phyloP scores from a whole-genome alignment of 352 stramenopile genomes.

The Phytophthora fragariae region DNA sequence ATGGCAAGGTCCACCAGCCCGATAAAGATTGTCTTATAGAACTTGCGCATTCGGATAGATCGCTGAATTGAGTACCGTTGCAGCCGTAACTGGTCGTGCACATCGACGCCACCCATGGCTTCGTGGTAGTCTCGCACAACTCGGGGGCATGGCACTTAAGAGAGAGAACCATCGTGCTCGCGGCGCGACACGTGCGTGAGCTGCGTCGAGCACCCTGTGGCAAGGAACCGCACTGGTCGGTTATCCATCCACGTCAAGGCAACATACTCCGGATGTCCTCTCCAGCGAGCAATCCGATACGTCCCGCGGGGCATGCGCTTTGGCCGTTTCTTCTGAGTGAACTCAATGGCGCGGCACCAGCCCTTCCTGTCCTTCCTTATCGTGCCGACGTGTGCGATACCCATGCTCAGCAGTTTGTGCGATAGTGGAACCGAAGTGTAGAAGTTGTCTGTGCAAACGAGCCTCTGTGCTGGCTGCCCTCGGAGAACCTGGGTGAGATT shows the following conservation, averaged over 20 bases:
- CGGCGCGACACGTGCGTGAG: neutral
- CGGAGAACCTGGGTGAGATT: constrained; percentile 8
- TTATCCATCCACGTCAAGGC: neutral
- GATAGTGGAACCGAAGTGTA: constrained; percentile 18
- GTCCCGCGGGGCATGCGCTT: neutral
- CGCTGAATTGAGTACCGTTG: neutral
- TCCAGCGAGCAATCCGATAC: neutral
- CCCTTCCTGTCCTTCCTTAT: neutral
- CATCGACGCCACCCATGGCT: neutral
- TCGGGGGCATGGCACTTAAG: neutral
- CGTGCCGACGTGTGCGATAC: constrained; percentile 17
- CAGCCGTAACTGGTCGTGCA: neutral
- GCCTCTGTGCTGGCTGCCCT: neutral
- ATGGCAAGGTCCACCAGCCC: constrained; percentile 30
- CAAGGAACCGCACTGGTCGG: constrained; percentile 2
- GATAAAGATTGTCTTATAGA: constrained; percentile 37
- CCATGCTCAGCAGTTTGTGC: constrained; percentile 16
- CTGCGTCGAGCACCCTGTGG: constrained; percentile 8
- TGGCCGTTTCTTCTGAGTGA: neutral
- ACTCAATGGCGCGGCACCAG: neutral
- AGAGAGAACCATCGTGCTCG: neutral
- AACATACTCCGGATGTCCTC: neutral
- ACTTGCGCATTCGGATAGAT: constrained; percentile 15
- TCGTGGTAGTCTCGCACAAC: constrained; percentile 9
- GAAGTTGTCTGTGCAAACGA: constrained; percentile 17